Percentiles rank a stretch among this genome's conserved stretches.
Evolutionary conservation across 2,329 filamentous ascomycete species (phyloP).

Genomic region (Pyrenochaeta sp.): DNA sequence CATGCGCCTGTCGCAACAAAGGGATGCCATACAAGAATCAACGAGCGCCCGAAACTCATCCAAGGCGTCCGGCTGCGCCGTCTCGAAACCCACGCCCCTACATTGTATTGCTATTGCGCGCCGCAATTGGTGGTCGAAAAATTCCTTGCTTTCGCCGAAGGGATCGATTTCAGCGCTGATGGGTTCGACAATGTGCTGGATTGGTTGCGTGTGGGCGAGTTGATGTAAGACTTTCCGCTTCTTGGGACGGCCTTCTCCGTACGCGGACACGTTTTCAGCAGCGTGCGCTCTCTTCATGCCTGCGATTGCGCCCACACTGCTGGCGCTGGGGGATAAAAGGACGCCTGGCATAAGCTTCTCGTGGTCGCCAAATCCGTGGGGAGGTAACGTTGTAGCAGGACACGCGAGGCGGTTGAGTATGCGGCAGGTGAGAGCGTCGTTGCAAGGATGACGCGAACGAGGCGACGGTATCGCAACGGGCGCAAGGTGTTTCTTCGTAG

Average conservation of each 20-base stretch:
- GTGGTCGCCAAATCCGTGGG: constrained; percentile 12
- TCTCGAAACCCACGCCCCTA: constrained; percentile 62
- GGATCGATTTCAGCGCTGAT: constrained; percentile 43
- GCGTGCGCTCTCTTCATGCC: constrained; percentile 46
- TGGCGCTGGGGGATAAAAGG: constrained; percentile 39
- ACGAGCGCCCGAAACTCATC: constrained; percentile 63
- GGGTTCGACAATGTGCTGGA: constrained; percentile 42
- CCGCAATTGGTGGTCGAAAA: constrained; percentile 63
- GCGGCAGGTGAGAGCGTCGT: constrained; percentile 13
- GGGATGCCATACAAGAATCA: constrained; percentile 65
- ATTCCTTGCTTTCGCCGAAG: constrained; percentile 57
- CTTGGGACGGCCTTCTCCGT: constrained; percentile 39
- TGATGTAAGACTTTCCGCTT: constrained; percentile 46
- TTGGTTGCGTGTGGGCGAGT: constrained; percentile 47
- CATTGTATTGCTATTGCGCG: constrained; percentile 64
- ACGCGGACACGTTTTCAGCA: constrained; percentile 28
- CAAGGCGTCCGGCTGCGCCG: constrained; percentile 63
- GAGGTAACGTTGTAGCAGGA: constrained; percentile 10
- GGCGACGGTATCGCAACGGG: constrained; percentile 12
- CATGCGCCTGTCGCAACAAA: constrained; percentile 13
- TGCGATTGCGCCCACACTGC: constrained; percentile 40
- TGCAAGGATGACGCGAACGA: constrained; percentile 10
- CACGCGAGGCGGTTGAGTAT: constrained; percentile 18
- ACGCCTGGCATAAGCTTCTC: constrained; percentile 45
- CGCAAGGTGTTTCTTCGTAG: constrained; percentile 7